phyloP scores from a whole-genome alignment of 2,329 filamentous ascomycete species.

The Falciphora oryzae region DNA sequence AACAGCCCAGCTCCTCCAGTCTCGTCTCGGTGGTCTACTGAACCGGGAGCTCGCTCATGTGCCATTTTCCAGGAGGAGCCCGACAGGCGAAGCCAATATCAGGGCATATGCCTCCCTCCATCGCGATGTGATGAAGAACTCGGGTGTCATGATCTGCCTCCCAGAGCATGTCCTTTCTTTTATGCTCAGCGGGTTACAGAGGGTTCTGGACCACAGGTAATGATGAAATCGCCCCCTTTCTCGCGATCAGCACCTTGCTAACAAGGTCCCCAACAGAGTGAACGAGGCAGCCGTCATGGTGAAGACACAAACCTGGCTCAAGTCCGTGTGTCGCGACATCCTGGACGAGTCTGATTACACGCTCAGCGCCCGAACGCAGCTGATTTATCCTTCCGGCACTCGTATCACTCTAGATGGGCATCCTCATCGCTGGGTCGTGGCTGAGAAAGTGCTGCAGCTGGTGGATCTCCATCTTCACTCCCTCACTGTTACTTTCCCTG shows the following conservation, averaged over 20 bases:
- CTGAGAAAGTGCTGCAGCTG: conserved; percentile 34
- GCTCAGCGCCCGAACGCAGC: conserved; percentile 45
- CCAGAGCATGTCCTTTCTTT: conserved; percentile 63
- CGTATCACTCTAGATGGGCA: conserved; percentile 45
- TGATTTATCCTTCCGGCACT: conserved; percentile 50
- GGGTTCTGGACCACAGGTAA: conserved; percentile 40
- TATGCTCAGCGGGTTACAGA: conserved; percentile 54
- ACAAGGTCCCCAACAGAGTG: conserved; percentile 12
- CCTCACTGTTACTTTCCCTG: conserved; percentile 32
- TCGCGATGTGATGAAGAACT: conserved; percentile 31
- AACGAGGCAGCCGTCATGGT: conserved; percentile 42
- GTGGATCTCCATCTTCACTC: conserved; percentile 30
- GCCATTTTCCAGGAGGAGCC: conserved; percentile 50
- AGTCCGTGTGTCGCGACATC: conserved; percentile 48
- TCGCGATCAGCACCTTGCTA: background rate
- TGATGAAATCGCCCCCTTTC: too few relatives aligned
- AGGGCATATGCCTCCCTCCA: conserved; percentile 31
- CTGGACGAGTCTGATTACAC: conserved; percentile 60
- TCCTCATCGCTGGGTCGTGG: conserved; percentile 44
- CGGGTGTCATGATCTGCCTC: conserved; percentile 52
- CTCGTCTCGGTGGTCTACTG: conserved; percentile 48
- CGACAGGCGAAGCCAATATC: conserved; percentile 22
- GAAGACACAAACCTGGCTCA: conserved; percentile 43
- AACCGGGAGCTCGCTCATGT: conserved; percentile 48
- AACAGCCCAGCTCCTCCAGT: conserved; percentile 50